Base-by-base conservation (phyloP, 2,329 filamentous ascomycete species). In the Fusarium algeriense region DNA sequence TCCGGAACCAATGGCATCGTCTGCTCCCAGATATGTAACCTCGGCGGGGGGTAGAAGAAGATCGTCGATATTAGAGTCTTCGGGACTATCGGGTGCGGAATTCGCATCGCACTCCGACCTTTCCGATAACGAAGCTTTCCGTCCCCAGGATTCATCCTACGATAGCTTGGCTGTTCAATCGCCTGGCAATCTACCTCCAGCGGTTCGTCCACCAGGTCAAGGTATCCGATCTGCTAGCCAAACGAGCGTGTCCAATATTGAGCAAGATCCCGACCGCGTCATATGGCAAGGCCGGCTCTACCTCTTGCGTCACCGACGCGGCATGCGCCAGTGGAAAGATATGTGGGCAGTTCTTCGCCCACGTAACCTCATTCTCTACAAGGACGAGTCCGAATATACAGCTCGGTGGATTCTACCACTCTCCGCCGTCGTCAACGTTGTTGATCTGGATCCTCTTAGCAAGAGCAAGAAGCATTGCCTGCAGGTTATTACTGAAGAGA, bases 401-500 rank as follows among this genome's bases (percentile, higher is more conserved):
- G 93, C 95, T 1, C 87, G 92, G 68, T 91, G 94, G 74, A 92
- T 99, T 74, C 85, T 98, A 37, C 90, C 92, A 7, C 89, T 98
- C 75, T 85, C 89, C 12, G 90, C 87, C 59, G 91, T 99, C 57
- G 92, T 98, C 75, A 93, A 97, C 74, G 95, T 93, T 2, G 95
- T 98, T 26, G 96, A 98, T 77, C 93, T 97, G 59, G 94, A 98
- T 74, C 92, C 95, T 0, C 84, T 97, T 69, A 95, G 92, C 76
- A 92, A 88, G 77, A 96, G 90, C 74, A 98, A 97, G 83, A 88
- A 87, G 49, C 90, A 93, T 78, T 98, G 96, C 80, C 86, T 98
- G 79, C 95, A 98, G 81, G 88, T 98, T 75, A 97, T 99, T 77
- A 93, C 92, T 38, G 95, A 98, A 76, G 95, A 98, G 78, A 96